Conservation (phyloP, 768 basidiomycete species). For the Tylopilus sp. region DNA sequence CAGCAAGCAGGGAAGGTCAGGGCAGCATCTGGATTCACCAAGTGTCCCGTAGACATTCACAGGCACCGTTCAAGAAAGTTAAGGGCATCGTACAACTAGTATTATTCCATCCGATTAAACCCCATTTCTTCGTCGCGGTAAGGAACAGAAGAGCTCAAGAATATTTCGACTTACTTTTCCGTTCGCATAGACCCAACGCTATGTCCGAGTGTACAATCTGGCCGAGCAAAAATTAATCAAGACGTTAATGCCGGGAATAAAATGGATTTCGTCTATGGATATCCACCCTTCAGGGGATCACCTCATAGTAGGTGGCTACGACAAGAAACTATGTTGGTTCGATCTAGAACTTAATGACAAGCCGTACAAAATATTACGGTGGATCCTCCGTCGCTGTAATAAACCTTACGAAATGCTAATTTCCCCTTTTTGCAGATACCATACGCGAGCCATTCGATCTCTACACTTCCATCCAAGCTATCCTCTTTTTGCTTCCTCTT, state of each 20-base stretch:
- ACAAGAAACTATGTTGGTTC: slow-evolving; percentile 98
- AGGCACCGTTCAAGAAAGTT: slow-evolving; percentile 96
- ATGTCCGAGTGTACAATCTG: slow-evolving; percentile 92
- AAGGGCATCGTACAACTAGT: slow-evolving; percentile 89
- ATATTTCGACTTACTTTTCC: slow-evolving; percentile 8
- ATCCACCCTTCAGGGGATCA: slow-evolving; percentile 96
- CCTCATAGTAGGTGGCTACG: slow-evolving; percentile 95
- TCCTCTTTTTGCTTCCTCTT: slow-evolving; percentile 94
- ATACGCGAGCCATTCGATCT: slow-evolving; percentile 88
- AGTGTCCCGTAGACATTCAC: slow-evolving; percentile 87
- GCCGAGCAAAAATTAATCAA: slow-evolving; percentile 90
- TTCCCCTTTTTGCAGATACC: slow-evolving; percentile 58
- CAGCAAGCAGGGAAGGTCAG: slow-evolving; percentile 66
- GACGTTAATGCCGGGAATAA: slow-evolving; percentile 91
- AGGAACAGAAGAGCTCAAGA: slow-evolving; percentile 31
- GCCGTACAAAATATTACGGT: slow-evolving; percentile 96
- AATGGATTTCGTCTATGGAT: slow-evolving; percentile 98
- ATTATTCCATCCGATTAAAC: slow-evolving; percentile 90
- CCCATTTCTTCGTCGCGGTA: slow-evolving; percentile 97
- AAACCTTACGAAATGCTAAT: slow-evolving; percentile 9
- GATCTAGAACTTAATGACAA: slow-evolving; percentile 95
- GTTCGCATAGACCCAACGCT: slow-evolving; percentile 80
- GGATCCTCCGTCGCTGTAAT: slow-evolving; percentile 4
- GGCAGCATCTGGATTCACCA: slow-evolving; percentile 96
- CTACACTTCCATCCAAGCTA: slow-evolving; percentile 92